Percentiles rank a stretch among this genome's conserved stretches.
These are phyloP conservation scores for Dothistroma septosporum DNA, from an alignment of 2,329 filamentous ascomycete species.

Conservation along the genomic window DNA sequence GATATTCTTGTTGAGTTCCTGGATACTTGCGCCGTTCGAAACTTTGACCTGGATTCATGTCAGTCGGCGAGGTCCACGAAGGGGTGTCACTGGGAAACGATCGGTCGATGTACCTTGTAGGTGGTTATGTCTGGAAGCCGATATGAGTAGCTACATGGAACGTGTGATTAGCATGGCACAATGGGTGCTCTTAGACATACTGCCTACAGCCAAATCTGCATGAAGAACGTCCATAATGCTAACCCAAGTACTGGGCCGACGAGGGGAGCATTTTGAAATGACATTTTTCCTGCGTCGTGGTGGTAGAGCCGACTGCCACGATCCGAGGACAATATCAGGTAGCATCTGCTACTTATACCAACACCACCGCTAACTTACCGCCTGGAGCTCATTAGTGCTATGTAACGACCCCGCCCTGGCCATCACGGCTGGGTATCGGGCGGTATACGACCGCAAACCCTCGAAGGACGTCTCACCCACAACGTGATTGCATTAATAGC, in stretches of 20 bases:
- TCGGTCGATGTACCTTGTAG: conserved; percentile 14
- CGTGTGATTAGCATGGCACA: background rate
- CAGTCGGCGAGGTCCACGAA: background rate
- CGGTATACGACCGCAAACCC: background rate
- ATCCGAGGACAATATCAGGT: background rate
- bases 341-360: background rate
- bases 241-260: conserved; percentile 15
- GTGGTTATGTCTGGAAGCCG: conserved; percentile 14
- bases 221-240: conserved; percentile 14
- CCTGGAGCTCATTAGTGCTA: background rate
- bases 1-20: conserved; percentile 8
- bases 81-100: background rate
- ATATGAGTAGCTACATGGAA: conserved; percentile 13
- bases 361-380: background rate
- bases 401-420: background rate
- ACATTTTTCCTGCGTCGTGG: background rate
- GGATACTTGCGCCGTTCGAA: background rate
- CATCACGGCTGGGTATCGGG: background rate
- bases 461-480: background rate
- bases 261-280: conserved; percentile 7
- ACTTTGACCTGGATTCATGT: background rate
- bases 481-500: background rate
- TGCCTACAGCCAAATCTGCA: conserved; percentile 16
- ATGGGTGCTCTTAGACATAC: background rate
- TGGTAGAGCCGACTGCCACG: background rate